Percentiles rank a stretch among this genome's conserved stretches.
Evolutionary conservation across 1,284 basidiomycete genomes (phyloP).

Genomic region (Kwoniella shivajii): DNA sequence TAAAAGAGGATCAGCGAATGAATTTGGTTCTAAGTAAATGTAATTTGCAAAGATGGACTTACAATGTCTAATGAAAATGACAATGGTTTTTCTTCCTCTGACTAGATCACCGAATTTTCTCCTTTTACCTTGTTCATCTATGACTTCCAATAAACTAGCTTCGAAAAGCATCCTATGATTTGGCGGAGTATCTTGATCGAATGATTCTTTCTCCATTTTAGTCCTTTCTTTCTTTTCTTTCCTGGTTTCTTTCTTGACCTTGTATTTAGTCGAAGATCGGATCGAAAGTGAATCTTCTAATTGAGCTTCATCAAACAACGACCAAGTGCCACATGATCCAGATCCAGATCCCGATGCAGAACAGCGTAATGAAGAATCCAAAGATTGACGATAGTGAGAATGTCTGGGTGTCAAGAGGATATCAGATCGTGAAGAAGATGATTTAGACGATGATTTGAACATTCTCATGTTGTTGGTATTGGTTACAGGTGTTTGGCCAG

Average conservation of each 20-base stretch:
- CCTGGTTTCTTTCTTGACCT: constrained; percentile 22
- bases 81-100: constrained; percentile 61
- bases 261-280: neutral
- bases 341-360: neutral
- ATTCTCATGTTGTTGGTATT: neutral
- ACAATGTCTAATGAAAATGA: constrained; percentile 59
- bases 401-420: constrained; percentile 3
- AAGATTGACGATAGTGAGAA: neutral
- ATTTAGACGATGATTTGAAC: neutral
- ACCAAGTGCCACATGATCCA: constrained; percentile 10
- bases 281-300: constrained; percentile 10
- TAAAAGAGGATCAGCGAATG: neutral
- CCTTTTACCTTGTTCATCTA: constrained; percentile 67
- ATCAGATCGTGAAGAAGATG: neutral
- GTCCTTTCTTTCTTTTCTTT: constrained; percentile 32
- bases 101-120: constrained; percentile 75
- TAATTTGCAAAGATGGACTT: constrained; percentile 5
- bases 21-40: neutral
- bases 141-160: constrained; percentile 66
- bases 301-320: constrained; percentile 20
- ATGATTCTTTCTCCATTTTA: constrained; percentile 32
- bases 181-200: constrained; percentile 34
- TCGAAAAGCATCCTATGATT: constrained; percentile 56
- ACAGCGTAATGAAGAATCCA: neutral
- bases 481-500: no score